Base-by-base conservation (phyloP, 106 monocot species). In the Vanilla planifolia region DNA sequence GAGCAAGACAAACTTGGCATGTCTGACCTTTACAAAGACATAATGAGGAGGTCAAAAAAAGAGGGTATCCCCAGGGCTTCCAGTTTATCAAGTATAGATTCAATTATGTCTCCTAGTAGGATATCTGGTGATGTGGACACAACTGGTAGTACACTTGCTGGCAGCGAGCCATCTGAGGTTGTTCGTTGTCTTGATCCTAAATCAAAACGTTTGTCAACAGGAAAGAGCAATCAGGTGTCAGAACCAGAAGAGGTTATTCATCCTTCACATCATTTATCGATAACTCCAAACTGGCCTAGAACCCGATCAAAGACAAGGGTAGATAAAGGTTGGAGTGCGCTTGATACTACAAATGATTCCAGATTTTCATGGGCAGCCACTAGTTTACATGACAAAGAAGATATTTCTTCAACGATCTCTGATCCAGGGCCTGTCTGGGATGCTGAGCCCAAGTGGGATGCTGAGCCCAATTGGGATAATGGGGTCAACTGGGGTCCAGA, bases 171-270 rank as follows among this genome's bases (percentile, higher is more conserved):
- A 37, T 98, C 98, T 14, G 91, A 98, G 19, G 76, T 74, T 70
- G 88, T 98, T 1, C 91, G 98, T 53, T 81, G 82, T 25, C 66
- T 98, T 62, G 85, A 92, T 79, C 77, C 96, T 48, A 91, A 88
- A 75, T 58, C 75, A 47, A 98, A 92, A 66, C 73, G 98, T 16
- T 45, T 85, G 29, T 92, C 98, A 16, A 53, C 75, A 21, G 82
- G 85, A 2, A 78, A 86, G 68, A 81, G 43, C 69, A 88, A 85
- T 64, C 45, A 80, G 51, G 59, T 72, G 9, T 43, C 75, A 39
- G 92, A 88, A 61, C 85, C 87, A 43, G 92, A 90, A 48, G 91
- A 88, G 73, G 91, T 98, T 17, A 62, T 94, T 58, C 89, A 86
- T 42, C 80, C 89, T 40, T 85, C 82, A 53, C 69, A 64, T 1